These are phyloP conservation scores for Fusarium pseudograminearum DNA, from an alignment of 2,329 filamentous ascomycete species.

Conservation along the genomic window DNA sequence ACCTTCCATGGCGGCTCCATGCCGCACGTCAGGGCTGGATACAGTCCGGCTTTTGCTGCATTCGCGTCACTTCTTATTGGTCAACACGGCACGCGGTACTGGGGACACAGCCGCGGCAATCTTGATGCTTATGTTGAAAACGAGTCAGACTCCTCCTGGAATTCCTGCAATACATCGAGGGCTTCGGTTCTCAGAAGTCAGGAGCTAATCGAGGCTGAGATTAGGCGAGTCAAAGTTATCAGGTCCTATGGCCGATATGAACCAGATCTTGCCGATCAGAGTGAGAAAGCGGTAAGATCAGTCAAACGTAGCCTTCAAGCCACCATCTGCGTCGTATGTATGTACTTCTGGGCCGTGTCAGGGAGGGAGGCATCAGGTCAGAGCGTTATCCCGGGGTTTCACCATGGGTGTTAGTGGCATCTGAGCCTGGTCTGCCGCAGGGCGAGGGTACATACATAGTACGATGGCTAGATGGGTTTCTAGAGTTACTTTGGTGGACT, in stretches of 20 bases:
- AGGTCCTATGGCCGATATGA: neutral
- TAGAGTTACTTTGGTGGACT: conserved; percentile 11
- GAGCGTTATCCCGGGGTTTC: conserved; percentile 45
- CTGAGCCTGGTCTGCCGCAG: conserved; percentile 20
- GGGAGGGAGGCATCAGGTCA: conserved; percentile 23
- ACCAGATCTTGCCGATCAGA: conserved; percentile 6
- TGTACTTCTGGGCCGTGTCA: neutral
- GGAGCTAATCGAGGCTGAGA: neutral
- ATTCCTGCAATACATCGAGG: neutral
- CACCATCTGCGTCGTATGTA: conserved; percentile 1
- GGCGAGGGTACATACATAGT: neutral
- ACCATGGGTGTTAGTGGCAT: conserved; percentile 41
- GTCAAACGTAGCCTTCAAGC: neutral
- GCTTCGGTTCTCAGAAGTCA: neutral
- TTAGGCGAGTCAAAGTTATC: conserved; percentile 1
- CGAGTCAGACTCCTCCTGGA: neutral
- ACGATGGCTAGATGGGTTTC: neutral
- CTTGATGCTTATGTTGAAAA: neutral
- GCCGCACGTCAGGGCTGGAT: conserved; percentile 30
- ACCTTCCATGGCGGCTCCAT: conserved; percentile 15
- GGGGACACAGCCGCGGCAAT: neutral
- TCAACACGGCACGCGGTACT: neutral
- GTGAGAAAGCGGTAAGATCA: neutral
- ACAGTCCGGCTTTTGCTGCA: conserved; percentile 37
- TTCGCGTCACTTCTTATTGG: conserved; percentile 22